Evolutionary conservation across 164 flowering plant genomes (phyloP).

Genomic region (Liriodendron chinense): DNA sequence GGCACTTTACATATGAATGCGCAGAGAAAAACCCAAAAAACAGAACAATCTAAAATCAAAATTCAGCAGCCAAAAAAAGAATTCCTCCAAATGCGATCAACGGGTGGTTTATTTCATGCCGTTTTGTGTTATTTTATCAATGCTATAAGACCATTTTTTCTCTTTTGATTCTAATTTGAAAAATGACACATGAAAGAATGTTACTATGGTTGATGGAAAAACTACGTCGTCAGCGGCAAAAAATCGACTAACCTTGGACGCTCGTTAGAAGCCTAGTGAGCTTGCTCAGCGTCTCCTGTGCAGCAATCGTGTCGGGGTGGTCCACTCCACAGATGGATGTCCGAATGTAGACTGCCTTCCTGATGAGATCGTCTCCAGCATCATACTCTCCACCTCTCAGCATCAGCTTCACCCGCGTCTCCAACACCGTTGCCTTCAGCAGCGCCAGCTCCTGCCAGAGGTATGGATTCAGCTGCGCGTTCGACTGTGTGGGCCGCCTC

Average conservation of each 20-base stretch:
- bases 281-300: slow-evolving; percentile 72
- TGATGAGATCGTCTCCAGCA: slow-evolving; percentile 75
- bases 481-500: slow-evolving; percentile 56
- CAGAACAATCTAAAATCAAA: background rate
- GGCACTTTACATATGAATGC: slow-evolving; percentile 3
- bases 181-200: background rate
- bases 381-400: slow-evolving; percentile 82
- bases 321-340: slow-evolving; percentile 81
- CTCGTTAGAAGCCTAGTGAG: slow-evolving; percentile 72
- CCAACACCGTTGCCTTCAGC: slow-evolving; percentile 77
- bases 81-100: background rate
- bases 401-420: slow-evolving; percentile 88
- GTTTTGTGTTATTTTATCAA: background rate
- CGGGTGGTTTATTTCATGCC: background rate
- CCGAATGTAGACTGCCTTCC: slow-evolving; percentile 78
- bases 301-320: slow-evolving; percentile 75
- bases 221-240: background rate
- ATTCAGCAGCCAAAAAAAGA: background rate
- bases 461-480: slow-evolving; percentile 77
- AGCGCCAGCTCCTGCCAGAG: slow-evolving; percentile 93
- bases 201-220: background rate
- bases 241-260: slow-evolving; percentile 33
- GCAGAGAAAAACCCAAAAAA: background rate
- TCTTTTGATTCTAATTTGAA: background rate
- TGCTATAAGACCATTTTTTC: background rate